Evolutionary conservation across 805 yeast species (phyloP).

Genomic region (Yamadazyma laniorum): DNA sequence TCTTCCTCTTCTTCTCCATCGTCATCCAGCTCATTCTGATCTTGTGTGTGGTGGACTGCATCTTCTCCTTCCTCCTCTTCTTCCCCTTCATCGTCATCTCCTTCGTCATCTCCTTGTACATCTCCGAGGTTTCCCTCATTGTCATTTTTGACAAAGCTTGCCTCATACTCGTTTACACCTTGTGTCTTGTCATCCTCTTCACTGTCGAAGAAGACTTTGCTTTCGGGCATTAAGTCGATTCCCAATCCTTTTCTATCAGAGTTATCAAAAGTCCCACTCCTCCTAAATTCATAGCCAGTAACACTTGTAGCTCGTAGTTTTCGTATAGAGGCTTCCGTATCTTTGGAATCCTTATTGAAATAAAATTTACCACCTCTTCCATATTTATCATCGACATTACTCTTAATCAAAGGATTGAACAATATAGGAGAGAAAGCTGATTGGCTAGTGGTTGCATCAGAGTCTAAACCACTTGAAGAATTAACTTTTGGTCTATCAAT

Average conservation of each 20-base stretch:
- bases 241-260: conserved; percentile 12
- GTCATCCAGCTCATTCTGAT: conserved; percentile 9
- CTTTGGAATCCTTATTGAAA: conserved; percentile 42
- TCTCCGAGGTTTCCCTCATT: conserved; percentile 9
- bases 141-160: too few relatives aligned
- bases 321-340: conserved; percentile 19
- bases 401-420: conserved; percentile 76
- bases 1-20: conserved; percentile 19
- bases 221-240: conserved; percentile 11
- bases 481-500: conserved; percentile 8
- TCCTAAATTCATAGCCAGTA: conserved; percentile 21
- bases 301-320: conserved; percentile 37
- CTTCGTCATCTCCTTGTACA: conserved; percentile 12
- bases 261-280: conserved; percentile 1
- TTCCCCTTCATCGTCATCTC: conserved; percentile 10
- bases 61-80: background rate
- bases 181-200: conserved; percentile 9
- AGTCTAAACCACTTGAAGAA: conserved; percentile 2
- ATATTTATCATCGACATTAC: conserved; percentile 80
- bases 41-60: conserved; percentile 10
- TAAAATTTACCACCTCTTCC: conserved; percentile 88
- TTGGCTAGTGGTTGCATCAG: conserved; percentile 10
- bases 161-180: too few relatives aligned
- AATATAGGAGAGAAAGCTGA: conserved; percentile 81
- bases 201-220: conserved; percentile 13